Evolutionary conservation across 2,329 filamentous ascomycete genomes (phyloP), one percentile per base, ranked within the genome.

Genomic region (Fusarium napiforme): DNA sequence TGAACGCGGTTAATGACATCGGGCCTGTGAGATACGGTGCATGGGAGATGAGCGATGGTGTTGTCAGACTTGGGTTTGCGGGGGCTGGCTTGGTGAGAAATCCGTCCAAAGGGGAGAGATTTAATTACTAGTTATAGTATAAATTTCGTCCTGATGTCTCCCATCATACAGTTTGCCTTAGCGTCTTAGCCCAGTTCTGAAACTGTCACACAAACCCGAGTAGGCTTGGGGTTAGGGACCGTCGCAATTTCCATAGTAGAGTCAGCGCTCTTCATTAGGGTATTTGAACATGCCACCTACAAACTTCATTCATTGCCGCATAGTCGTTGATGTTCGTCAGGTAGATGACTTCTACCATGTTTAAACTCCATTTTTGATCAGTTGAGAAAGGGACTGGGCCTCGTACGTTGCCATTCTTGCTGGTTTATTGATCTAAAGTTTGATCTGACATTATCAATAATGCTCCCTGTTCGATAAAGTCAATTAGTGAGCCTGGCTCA

Each of bases 1-100:
- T 74, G 2, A 55, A 53, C 8, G 60, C 52, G 1, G 74, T 75
- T 6, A 49, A 67, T 15, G 60, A 66, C 19, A 45, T 74, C 10
- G 75, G 72, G 0, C 67, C 60, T 4, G 69, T 77, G 10, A 65
- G 67, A 14, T 77, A 77, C 11, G 75, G 74, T n/a, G 75, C 72
- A 4, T 75, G 71, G 60, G 74, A 77, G 21, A 70, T 73, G 40
- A 50, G 60, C 14, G 67, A 75, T 53, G 75, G 75, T 5, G 58
- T 66, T 2, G 49, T 75, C 0, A 67, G 72, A n/a, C 72, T 77
- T 34, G 75, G 74, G 0, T 77, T 77, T 46, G 70, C 72, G 5
- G 64, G 64, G 15, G 74, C 67, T 23, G 63, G 55, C 0, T 34
- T 67, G 4, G 67, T 76, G 14, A 74, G 75, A 1, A 72, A 60